Base-by-base conservation (phyloP, 257 asterid genomes). In the Osmanthus fragrans region DNA sequence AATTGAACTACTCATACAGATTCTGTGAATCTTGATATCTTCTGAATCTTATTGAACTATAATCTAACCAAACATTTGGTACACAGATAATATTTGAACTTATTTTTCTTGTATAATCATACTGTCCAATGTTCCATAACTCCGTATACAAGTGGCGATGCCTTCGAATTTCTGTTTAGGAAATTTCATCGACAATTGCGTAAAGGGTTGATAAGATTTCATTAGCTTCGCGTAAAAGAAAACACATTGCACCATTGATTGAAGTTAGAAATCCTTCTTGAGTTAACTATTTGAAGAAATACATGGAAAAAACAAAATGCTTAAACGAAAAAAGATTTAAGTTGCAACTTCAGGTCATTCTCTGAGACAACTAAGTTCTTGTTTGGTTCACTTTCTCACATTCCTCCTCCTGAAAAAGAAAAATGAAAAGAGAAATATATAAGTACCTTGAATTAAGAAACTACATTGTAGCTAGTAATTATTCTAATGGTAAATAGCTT, bases 1-100 rank as follows among this genome's bases (percentile, higher is more conserved):
- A 73, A 64, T 74, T 71, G 68, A 84, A 75, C 78, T 58, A 65
- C 37, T 66, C 56, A 12, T 33, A 33, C 36, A 74, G 77, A 84
- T 80, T 74, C 86, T 74, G 15, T 85, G 84, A 78, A 84, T 82
- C 87, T 63, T 60, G 18, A 42, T 70, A 18, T 74, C 76, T 54
- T 54, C 19, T 63, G 84, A 79, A 80, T 83, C 92, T 73, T 25
- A 0, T 23, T 25, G 34, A 63, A 63, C 33, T 63, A 9, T 42
- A 7, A 32, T 39, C 66, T 1, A 54, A 15, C 13, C n/a, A n/a
- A 37, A 13, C 21, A 4, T 39, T 65, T 45, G 32, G n/a, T 60
- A 32, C 73, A 67, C 51, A 19, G 3, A 58, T 49, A 74, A 49
- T 34, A 63, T 40, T 47, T 54, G 64, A 18, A 66, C 70, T 68